phyloP scores from a whole-genome alignment of 1,284 basidiomycete genomes.

The Pterula multifida region DNA sequence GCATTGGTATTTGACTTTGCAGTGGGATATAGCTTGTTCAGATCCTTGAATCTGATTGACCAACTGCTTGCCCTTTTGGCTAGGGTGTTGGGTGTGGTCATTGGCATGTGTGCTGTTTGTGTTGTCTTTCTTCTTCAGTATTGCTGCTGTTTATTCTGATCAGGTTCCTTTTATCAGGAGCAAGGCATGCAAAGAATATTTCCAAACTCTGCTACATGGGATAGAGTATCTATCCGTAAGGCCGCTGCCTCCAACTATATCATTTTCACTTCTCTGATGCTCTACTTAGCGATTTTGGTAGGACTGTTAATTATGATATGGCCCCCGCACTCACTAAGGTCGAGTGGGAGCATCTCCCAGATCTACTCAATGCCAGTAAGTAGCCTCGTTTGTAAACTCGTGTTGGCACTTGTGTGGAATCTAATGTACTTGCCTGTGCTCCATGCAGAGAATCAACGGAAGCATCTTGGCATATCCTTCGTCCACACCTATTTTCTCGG shows the following conservation, averaged over 20 bases:
- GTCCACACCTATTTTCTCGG: conserved; percentile 79
- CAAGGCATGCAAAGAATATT: conserved; percentile 40
- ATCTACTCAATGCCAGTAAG: conserved; percentile 19
- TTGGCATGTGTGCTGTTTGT: conserved; percentile 46
- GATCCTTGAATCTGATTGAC: conserved; percentile 42
- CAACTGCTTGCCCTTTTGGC: conserved; percentile 59
- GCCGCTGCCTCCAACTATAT: too few species aligned
- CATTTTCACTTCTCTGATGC: too few species aligned
- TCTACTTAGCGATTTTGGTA: conserved; percentile 71
- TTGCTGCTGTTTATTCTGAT: too few species aligned
- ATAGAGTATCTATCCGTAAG: conserved; percentile 51
- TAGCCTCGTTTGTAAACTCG: too few species aligned
- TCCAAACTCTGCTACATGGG: conserved; percentile 32
- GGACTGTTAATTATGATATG: conserved; percentile 85
- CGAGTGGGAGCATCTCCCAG: conserved; percentile 62
- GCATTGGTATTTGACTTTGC: too few species aligned
- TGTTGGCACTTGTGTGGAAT: too few species aligned
- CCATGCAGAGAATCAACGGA: conserved; percentile 39
- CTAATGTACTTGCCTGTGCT: too few species aligned
- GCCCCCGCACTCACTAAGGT: conserved; percentile 78
- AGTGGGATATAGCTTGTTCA: conserved; percentile 36
- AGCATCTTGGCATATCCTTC: conserved; percentile 61
- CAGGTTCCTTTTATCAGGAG: too few species aligned
- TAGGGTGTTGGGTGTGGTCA: conserved; percentile 74
- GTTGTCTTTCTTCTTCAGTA: too few species aligned